These are phyloP conservation scores for Plectosphaerella cucumerina DNA, from an alignment of 2,329 filamentous ascomycete genomes.

Conservation along the genomic window DNA sequence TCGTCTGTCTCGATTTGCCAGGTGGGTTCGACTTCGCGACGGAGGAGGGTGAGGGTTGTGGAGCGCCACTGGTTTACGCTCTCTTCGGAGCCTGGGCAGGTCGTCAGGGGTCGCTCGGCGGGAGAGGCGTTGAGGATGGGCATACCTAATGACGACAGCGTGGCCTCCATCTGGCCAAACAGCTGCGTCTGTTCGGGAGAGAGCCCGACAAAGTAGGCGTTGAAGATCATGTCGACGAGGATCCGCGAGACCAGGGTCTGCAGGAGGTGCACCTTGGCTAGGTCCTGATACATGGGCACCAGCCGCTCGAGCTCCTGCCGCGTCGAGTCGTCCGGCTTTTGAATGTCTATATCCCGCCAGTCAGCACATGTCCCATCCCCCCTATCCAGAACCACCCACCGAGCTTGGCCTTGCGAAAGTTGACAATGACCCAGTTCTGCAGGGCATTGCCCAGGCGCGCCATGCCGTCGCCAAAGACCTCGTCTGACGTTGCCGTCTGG, in stretches of 20 bases:
- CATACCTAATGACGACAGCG: constrained; percentile 27
- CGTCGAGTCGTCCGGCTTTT: constrained; percentile 33
- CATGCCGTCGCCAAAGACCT: constrained; percentile 61
- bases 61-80: constrained; percentile 64
- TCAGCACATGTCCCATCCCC: neutral
- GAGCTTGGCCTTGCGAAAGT: constrained; percentile 61
- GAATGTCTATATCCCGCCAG: constrained; percentile 33
- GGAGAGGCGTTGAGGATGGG: no score
- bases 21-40: constrained; percentile 44
- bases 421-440: constrained; percentile 70
- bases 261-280: constrained; percentile 55
- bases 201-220: constrained; percentile 60
- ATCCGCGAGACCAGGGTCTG: constrained; percentile 58
- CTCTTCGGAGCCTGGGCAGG: constrained; percentile 37
- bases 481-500: constrained; percentile 59
- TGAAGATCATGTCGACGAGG: constrained; percentile 58
- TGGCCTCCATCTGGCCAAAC: constrained; percentile 44
- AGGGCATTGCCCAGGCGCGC: constrained; percentile 60
- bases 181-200: constrained; percentile 47
- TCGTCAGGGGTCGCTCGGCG: neutral
- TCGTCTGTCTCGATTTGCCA: constrained; percentile 41
- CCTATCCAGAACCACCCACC: constrained; percentile 29
- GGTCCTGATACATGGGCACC: constrained; percentile 28
- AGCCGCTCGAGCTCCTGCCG: constrained; percentile 46
- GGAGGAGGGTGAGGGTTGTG: constrained; percentile 56